phyloP scores from a whole-genome alignment of 306 rosid species.

The Vigna radiata region DNA sequence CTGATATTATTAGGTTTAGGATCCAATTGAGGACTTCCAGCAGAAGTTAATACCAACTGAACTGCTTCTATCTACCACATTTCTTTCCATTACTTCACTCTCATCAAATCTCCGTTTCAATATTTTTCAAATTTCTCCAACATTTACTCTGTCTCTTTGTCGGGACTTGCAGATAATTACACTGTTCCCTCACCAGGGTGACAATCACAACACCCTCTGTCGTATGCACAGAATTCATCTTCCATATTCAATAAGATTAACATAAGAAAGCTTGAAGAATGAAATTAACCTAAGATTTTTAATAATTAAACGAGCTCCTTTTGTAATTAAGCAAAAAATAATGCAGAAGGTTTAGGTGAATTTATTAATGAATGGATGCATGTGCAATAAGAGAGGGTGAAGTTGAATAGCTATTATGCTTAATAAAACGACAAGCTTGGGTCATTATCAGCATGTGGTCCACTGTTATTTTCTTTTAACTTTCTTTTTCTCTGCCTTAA shows the following conservation, averaged over 20 bases:
- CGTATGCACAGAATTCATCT: slow-evolving; percentile 1
- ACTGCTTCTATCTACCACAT: background rate
- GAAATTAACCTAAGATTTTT: slow-evolving; percentile 4
- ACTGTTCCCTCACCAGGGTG: slow-evolving; percentile 21
- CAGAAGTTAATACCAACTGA: slow-evolving; percentile 2
- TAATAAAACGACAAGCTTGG: slow-evolving; percentile 51
- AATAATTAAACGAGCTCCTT: background rate
- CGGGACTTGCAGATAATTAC: background rate
- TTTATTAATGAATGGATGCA: slow-evolving; percentile 18
- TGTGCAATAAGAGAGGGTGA: slow-evolving; percentile 31
- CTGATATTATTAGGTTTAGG: background rate
- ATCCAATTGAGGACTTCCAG: background rate
- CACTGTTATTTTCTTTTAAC: slow-evolving; percentile 42
- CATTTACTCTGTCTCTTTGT: slow-evolving; percentile 19
- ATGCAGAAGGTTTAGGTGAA: background rate
- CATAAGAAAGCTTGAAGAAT: background rate
- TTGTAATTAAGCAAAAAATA: background rate
- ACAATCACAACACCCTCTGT: slow-evolving; percentile 16
- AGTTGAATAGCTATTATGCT: slow-evolving; percentile 26
- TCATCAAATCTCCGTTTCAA: background rate
- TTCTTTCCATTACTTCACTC: background rate
- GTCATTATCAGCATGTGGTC: slow-evolving; percentile 61
- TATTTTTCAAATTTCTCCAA: background rate
- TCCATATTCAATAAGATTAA: background rate
- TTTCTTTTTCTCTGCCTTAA: slow-evolving; percentile 26